Conservation (phyloP, 257 asterid species). For the Mentha longifolia region DNA sequence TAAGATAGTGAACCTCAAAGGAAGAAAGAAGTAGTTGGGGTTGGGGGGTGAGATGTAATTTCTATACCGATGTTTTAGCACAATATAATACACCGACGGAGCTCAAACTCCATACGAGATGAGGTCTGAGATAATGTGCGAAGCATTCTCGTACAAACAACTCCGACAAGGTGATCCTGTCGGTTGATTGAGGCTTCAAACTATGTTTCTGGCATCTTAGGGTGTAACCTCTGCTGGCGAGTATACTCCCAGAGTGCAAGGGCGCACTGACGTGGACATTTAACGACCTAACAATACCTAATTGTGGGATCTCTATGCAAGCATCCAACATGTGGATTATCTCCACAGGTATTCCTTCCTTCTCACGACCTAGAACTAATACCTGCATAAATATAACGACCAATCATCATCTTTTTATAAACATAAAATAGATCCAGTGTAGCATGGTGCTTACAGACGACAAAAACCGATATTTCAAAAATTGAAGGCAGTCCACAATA, state of each 20-base stretch:
- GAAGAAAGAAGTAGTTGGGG: too few species aligned
- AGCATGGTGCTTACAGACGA: background rate
- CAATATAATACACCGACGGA: background rate
- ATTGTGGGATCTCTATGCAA: slow-evolving; percentile 93
- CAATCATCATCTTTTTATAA: background rate
- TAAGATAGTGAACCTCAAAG: too few species aligned
- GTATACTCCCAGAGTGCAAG: slow-evolving; percentile 99
- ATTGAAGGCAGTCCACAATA: background rate
- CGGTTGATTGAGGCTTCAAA: background rate
- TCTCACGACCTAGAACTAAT: slow-evolving; percentile 89
- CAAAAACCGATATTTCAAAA: background rate
- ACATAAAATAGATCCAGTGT: background rate
- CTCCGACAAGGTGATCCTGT: background rate
- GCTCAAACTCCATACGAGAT: background rate
- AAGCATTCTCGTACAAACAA: background rate
- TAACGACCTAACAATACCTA: slow-evolving; percentile 88
- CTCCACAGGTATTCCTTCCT: slow-evolving; percentile 96
- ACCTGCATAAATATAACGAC: slow-evolving; percentile 40
- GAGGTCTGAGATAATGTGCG: background rate
- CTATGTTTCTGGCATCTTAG: background rate
- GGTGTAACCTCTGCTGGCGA: slow-evolving; percentile 58
- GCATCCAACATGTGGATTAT: slow-evolving; percentile 87
- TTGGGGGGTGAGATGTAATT: too few species aligned
- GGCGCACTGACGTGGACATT: slow-evolving; percentile 97
- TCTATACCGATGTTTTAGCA: background rate